phyloP scores from a whole-genome alignment of 495 filamentous ascomycete species.

The Penicillium simplicissimum region DNA sequence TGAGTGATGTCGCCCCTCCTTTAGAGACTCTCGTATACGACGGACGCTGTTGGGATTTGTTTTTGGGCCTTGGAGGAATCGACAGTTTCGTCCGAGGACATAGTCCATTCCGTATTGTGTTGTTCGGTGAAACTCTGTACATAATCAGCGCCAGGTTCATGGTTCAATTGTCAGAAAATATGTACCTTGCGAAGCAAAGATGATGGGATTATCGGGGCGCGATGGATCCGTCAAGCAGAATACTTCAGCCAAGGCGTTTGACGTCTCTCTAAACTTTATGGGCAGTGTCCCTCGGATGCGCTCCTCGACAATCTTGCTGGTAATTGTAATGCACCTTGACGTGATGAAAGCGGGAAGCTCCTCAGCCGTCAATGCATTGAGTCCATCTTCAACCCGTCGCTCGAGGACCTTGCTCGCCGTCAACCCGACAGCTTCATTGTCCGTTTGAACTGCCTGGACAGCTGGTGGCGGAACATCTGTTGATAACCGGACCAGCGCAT shows the following conservation, averaged over 20 bases:
- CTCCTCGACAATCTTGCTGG: conserved; percentile 39
- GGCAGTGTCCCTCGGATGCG: conserved; percentile 38
- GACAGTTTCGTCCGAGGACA: conserved; percentile 60
- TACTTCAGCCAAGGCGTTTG: conserved; percentile 72
- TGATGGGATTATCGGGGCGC: conserved; percentile 70
- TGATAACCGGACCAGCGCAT: conserved; percentile 54
- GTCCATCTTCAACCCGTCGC: conserved; percentile 57
- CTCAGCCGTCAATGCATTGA: conserved; percentile 60
- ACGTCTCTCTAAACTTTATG: conserved; percentile 51
- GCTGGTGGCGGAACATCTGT: conserved; percentile 35
- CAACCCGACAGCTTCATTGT: conserved; percentile 38
- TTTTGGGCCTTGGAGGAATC: conserved; percentile 62
- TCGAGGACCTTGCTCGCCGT: conserved; percentile 57
- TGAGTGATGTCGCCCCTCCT: conserved; percentile 60
- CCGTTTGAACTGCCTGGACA: conserved; percentile 49
- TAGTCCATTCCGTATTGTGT: conserved; percentile 63
- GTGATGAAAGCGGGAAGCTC: conserved; percentile 73
- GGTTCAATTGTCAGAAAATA: not conserved
- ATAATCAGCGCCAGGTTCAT: not conserved
- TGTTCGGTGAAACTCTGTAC: conserved; percentile 59
- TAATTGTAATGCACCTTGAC: conserved; percentile 36
- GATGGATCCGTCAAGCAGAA: conserved; percentile 79
- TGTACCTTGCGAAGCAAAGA: conserved; percentile 76
- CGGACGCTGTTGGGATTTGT: conserved; percentile 51
- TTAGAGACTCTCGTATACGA: conserved; percentile 57